Evolutionary conservation across 208 protist species (phyloP), one percentile per base, ranked within the genome.

Genomic region (Jaenimonas drosophilae): DNA sequence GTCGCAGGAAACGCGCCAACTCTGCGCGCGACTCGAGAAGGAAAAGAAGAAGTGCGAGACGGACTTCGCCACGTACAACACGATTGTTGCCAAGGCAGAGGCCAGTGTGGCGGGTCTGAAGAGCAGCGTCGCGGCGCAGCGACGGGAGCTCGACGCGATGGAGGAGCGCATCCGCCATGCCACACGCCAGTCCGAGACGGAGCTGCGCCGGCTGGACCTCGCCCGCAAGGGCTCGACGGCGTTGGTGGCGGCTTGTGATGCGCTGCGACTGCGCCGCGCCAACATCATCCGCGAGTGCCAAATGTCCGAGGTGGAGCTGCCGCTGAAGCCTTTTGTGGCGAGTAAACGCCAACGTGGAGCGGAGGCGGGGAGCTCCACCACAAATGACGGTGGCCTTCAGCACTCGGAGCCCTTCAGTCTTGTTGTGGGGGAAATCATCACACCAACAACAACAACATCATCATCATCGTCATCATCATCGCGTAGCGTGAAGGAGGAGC

Each of bases 301-400:
- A 40, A 88, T 96, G 65, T 78, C 96, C 32, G 85, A 89, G 46
- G 76, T 90, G 12, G 58, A 63, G 4, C 41, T 97, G 0, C 78
- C 73, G 12, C 49, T 92, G 29, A 76, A 60, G 49, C 48, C 32
- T 19, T 34, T 50, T n/a, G 26, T 9, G 16, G 72, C 75, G 28
- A 52, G 46, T 23, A 91, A 88, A 49, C 77, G 70, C 33, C 21
- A 25, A 17, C 64, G 72, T 9, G 38, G 29, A 2, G 64, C 47
- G 30, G 70, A 68, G 17, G 16, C 27, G 7, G 31, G 43, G 1
- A 26, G 31, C 5, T 27, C 45, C 20, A 9, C 6, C 49, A 19
- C 12, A 20, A 47, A 45, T n/a, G 38, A 19, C 17, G 44, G 37
- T 16, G 49, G 29, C 3, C 24, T 75, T 2, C 52, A 53, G 20